phyloP scores from a whole-genome alignment of 2,329 filamentous ascomycete genomes.

The Diaporthe amygdali region DNA sequence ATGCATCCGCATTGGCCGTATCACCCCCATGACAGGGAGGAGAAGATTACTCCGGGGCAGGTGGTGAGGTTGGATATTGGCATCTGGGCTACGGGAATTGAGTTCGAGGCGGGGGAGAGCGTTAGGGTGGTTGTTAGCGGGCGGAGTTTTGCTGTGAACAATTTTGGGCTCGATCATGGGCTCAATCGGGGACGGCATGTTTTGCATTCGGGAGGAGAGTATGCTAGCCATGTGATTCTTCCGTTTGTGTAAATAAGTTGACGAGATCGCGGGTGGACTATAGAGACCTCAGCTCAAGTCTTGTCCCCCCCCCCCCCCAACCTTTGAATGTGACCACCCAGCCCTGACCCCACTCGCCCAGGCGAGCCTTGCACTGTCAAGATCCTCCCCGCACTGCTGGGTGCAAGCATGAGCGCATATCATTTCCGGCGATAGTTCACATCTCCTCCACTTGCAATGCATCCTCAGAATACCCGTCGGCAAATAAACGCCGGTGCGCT shows the following conservation, averaged over 20 bases:
- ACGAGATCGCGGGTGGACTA: too few relatives aligned
- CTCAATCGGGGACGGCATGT: neutral
- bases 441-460: slow-evolving; percentile 7
- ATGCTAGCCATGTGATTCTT: neutral
- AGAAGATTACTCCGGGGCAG: neutral
- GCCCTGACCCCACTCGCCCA: too few relatives aligned
- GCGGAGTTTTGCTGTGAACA: neutral
- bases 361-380: neutral
- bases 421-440: neutral
- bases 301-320: too few relatives aligned
- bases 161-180: neutral
- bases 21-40: neutral
- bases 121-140: neutral
- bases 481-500: neutral
- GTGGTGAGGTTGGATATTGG: neutral
- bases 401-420: neutral
- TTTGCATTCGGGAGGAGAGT: neutral
- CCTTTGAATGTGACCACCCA: too few relatives aligned
- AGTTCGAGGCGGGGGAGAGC: neutral
- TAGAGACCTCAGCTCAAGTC: too few relatives aligned
- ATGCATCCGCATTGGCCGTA: slow-evolving; percentile 36
- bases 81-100: neutral
- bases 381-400: neutral
- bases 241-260: neutral
- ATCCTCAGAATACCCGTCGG: neutral